Evolutionary conservation across 345 rosid species (phyloP), one percentile per base, ranked within the genome.

Genomic region (Noccaea caerulescens): DNA sequence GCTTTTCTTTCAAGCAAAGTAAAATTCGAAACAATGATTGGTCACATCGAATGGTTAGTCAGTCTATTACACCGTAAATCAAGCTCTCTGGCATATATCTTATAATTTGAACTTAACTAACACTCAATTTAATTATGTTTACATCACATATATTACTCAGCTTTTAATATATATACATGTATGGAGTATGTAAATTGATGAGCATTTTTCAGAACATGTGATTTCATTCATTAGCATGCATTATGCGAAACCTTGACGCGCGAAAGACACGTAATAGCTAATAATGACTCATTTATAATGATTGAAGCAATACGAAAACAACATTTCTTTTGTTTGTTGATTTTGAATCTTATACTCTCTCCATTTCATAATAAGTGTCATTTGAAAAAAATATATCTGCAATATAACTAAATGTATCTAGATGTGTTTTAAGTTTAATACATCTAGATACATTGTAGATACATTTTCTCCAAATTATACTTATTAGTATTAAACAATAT

Each of bases 1-100:
- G 5, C 63, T 75, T 75, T 67, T 60, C 78, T 75, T 68, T 60
- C 50, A 75, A 74, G 78, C 56, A 60, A 74, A 74, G 78, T 67
- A 16, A 67, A 63, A 33, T 27, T 42, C 58, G 33, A 41, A 32
- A 42, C 58, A 20, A 51, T 66, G 55, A 50, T 51, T 58, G 33
- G 63, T 74, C 72, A 66, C 72, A 74, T 66, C 62, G 32, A 20
- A 11, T 43, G 61, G 68, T 73, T 66, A 66, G 58, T 73, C 62
- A 20, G 38, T 66, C 67, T 50, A 58, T 50, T 47, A 33, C 16
- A 16, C 72, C 72, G 61, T 66, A 50, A 66, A 58, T 58, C 72
- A 73, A 66, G 62, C 75, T 70, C 1, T 49, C 0, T 49, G 1
- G 12, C 9, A 52, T 51, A 12, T 23, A 10, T 66, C 25, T 51